Conservation (phyloP, 441 rosid genomes). For the Capsella rubella region DNA sequence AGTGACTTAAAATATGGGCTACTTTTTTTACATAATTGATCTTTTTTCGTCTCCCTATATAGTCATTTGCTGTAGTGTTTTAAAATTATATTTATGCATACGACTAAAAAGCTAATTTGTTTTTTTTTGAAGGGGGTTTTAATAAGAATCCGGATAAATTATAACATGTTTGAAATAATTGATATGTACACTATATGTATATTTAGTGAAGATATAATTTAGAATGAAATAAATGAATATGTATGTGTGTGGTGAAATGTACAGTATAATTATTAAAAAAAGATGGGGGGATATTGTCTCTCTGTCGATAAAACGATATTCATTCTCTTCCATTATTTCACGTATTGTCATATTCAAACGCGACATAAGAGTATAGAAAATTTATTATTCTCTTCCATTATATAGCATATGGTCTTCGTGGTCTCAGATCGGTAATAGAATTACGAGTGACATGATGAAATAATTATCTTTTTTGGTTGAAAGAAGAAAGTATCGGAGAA, state of each 20-base stretch:
- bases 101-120: background rate
- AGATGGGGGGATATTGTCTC: conserved; percentile 17
- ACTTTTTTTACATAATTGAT: conserved; percentile 19
- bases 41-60: background rate
- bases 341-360: conserved; percentile 34
- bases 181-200: background rate
- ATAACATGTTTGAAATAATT: conserved; percentile 1
- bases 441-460: background rate
- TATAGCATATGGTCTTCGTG: background rate
- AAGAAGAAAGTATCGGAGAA: conserved; percentile 13
- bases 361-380: conserved; percentile 13
- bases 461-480: no score
- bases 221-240: background rate
- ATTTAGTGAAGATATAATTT: background rate
- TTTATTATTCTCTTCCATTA: conserved; percentile 17
- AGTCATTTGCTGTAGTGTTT: background rate
- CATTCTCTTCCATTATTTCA: conserved; percentile 33
- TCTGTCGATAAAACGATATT: conserved; percentile 18
- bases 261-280: conserved; percentile 1
- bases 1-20: conserved; percentile 21
- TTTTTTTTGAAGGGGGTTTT: no score
- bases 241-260: background rate
- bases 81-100: background rate
- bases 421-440: background rate
- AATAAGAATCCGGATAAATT: background rate